Base-by-base conservation (phyloP, 2,329 filamentous ascomycete species). In the Iodosphaeria phyllophila region DNA sequence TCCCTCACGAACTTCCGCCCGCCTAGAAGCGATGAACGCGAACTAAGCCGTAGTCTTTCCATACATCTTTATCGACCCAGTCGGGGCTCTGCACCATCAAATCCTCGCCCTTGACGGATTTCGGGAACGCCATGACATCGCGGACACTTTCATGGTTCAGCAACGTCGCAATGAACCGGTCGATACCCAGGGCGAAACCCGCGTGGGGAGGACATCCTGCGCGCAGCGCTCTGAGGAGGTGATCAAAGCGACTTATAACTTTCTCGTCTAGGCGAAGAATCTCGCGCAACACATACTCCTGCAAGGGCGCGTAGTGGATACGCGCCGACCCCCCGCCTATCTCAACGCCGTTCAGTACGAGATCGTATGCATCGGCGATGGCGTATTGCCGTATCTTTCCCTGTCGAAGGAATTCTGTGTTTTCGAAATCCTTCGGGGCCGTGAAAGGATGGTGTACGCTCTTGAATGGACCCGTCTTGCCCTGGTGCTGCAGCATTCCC, bases 401-500 rank as follows among this genome's bases (percentile, higher is more conserved):
- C n/a, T n/a, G n/a, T n/a, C n/a, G n/a, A 1, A 82, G 58, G 0
- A 89, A 86, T 20, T 83, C 60, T 0, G 60, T 71, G 18, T 71
- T 57, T 19, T 82, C 73, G 10, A 92, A 64, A 42, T 95, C 84
- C 4, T 56, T 53, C 0, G 61, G 48, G 0, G 89, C 79, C 0
- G 89, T 98, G 50, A 98, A 98, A 0, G 89, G 89, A 45, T 98
- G 89, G 42, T 98, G 89, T 0, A 84, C 92, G 1, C 86, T 74
- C 7, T 74, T 70, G 39, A 95, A 71, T 4, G 84, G 83, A 1
- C 83, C 70, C 1, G 58, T 48, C 11, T 83, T 83, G 26, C 79
- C 82, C 51, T 95, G 84, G n/a, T n/a, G n/a, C n/a, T n/a, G n/a
- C n/a, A n/a, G n/a, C n/a, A n/a, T n/a, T 2, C 82, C 82, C 0